Conservation (phyloP, 768 basidiomycete species). For the Mycena vitilis region DNA sequence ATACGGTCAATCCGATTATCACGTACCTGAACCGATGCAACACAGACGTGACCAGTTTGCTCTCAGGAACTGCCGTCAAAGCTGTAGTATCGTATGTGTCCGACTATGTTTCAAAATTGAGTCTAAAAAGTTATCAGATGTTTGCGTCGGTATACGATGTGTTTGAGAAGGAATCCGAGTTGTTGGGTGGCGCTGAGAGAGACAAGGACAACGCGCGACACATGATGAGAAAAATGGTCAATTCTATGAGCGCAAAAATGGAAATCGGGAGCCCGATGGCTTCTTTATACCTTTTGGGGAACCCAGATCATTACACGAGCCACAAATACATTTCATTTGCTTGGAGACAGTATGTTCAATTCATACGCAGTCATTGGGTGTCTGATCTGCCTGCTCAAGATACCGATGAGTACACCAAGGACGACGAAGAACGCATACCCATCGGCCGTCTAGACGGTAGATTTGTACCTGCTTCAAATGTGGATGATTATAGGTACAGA, state of each 20-base stretch:
- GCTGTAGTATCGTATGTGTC: constrained; percentile 11
- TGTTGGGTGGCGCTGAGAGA: neutral
- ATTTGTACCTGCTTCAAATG: too few relatives aligned
- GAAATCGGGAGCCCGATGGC: constrained; percentile 49
- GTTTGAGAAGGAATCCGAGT: neutral
- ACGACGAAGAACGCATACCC: neutral
- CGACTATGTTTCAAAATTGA: neutral
- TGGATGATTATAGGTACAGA: too few relatives aligned
- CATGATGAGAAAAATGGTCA: neutral
- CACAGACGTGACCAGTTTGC: neutral
- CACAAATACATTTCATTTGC: neutral
- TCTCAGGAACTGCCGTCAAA: neutral
- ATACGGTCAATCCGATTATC: too few relatives aligned
- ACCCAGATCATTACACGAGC: constrained; percentile 27
- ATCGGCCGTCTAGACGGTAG: too few relatives aligned
- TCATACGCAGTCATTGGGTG: too few relatives aligned
- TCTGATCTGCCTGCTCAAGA: too few relatives aligned
- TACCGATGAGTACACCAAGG: too few relatives aligned
- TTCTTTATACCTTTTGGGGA: constrained; percentile 43
- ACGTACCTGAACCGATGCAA: neutral
- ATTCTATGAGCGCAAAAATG: constrained; percentile 26
- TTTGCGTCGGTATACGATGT: neutral
- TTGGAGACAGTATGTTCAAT: too few relatives aligned
- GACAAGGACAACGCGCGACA: neutral
- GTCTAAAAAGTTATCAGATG: neutral